These are phyloP conservation scores for Ophiostoma tasmaniense DNA, from an alignment of 2,329 filamentous ascomycete species.

Conservation along the genomic window DNA sequence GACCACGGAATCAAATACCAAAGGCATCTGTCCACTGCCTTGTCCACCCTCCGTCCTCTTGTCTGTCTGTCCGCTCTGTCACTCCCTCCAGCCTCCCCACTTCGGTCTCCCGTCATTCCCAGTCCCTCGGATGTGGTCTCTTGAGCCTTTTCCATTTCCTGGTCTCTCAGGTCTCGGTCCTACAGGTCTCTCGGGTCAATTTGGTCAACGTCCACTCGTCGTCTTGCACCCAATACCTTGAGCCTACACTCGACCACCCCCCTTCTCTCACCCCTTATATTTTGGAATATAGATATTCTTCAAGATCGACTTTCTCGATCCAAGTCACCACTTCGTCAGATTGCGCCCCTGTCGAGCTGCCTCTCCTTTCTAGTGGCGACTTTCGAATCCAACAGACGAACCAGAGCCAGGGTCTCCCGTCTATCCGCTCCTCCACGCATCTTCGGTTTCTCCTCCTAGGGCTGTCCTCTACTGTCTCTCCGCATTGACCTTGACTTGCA, in stretches of 20 bases:
- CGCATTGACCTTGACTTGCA: neutral
- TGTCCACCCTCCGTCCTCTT: neutral
- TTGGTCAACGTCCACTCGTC: neutral
- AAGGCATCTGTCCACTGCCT: neutral
- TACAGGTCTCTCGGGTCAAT: conserved; percentile 2
- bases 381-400: neutral
- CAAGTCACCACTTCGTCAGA: neutral
- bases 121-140: conserved; percentile 11
- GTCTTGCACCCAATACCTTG: neutral
- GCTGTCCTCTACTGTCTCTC: neutral
- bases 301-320: neutral
- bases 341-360: conserved; percentile 1
- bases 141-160: neutral
- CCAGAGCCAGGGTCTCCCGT: neutral
- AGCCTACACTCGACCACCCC: neutral
- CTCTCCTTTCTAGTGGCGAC: neutral
- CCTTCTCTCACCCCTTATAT: neutral
- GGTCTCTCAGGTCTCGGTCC: neutral
- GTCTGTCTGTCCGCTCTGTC: conserved; percentile 7
- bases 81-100: neutral
- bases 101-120: conserved; percentile 3
- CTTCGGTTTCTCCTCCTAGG: neutral
- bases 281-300: neutral
- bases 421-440: neutral
- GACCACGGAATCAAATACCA: too few species aligned